Evolutionary conservation across 208 protist species (phyloP).

Genomic region (Herpetomonas samuelpessoai): DNA sequence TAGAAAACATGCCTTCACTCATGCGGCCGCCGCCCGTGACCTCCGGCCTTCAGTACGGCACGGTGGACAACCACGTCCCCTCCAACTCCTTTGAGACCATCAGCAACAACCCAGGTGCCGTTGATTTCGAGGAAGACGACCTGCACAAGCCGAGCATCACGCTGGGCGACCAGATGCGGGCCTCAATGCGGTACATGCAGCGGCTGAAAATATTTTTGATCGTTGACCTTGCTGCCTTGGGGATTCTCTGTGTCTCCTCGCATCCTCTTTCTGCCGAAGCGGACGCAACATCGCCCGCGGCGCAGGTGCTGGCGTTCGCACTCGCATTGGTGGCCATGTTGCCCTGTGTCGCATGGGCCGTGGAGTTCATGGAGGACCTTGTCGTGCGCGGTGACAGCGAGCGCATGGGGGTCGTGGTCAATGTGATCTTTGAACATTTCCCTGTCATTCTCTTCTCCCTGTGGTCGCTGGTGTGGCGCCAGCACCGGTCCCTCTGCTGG

Average conservation of each 20-base stretch:
- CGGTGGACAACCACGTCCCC: neutral
- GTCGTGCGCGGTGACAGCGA: constrained; percentile 39
- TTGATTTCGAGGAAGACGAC: constrained; percentile 34
- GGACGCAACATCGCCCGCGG: neutral
- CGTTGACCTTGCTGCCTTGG: constrained; percentile 4
- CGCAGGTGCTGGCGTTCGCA: constrained; percentile 15
- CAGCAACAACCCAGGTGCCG: constrained; percentile 27
- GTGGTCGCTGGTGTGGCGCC: constrained; percentile 19
- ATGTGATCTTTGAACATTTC: constrained; percentile 62
- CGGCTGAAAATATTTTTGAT: constrained; percentile 27
- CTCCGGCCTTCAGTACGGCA: constrained; percentile 16
- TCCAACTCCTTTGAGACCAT: neutral
- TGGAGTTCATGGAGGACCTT: constrained; percentile 65
- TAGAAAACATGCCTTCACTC: neutral
- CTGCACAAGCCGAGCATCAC: constrained; percentile 22
- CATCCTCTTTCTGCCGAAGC: neutral
- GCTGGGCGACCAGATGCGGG: constrained; percentile 12
- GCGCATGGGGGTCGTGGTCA: constrained; percentile 38
- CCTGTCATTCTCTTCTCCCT: constrained; percentile 52
- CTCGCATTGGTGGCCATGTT: constrained; percentile 25
- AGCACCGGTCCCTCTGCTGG: constrained; percentile 33
- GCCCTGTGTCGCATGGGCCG: constrained; percentile 24
- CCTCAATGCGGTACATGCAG: constrained; percentile 19
- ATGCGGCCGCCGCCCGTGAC: too few species aligned
- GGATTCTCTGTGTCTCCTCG: neutral